These are phyloP conservation scores for Mortierella sp. DNA, from an alignment of 371 early-diverging fungal genomes.

Conservation along the genomic window DNA sequence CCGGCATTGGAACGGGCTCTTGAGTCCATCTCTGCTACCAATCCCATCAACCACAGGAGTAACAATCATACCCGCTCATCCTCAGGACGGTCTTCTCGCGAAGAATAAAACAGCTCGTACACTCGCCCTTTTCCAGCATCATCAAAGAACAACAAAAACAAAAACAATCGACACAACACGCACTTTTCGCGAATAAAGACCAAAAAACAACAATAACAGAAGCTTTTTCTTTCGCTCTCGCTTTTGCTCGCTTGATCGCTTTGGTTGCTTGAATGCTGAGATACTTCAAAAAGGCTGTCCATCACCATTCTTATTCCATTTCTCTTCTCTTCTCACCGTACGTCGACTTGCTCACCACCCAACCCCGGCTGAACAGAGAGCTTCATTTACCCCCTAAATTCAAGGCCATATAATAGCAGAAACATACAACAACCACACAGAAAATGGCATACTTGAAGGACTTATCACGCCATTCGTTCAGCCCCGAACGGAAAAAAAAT, in stretches of 20 bases:
- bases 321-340: neutral
- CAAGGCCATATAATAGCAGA: neutral
- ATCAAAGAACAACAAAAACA: neutral
- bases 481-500: neutral
- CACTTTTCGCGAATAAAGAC: no score
- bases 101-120: conserved; percentile 10
- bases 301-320: neutral
- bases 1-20: conserved; percentile 36
- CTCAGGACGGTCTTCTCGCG: conserved; percentile 27
- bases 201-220: no score
- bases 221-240: no score
- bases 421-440: neutral
- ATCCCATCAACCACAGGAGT: neutral
- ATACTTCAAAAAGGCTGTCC: no score
- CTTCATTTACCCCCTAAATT: neutral
- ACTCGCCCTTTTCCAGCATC: neutral
- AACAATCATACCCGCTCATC: conserved; percentile 1
- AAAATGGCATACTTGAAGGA: neutral
- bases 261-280: no score
- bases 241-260: no score
- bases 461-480: neutral
- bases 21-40: conserved; percentile 19
- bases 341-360: neutral
- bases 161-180: neutral
- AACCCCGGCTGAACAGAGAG: neutral